phyloP scores from a whole-genome alignment of 371 early-diverging fungal genomes.

The Nematocida minor region DNA sequence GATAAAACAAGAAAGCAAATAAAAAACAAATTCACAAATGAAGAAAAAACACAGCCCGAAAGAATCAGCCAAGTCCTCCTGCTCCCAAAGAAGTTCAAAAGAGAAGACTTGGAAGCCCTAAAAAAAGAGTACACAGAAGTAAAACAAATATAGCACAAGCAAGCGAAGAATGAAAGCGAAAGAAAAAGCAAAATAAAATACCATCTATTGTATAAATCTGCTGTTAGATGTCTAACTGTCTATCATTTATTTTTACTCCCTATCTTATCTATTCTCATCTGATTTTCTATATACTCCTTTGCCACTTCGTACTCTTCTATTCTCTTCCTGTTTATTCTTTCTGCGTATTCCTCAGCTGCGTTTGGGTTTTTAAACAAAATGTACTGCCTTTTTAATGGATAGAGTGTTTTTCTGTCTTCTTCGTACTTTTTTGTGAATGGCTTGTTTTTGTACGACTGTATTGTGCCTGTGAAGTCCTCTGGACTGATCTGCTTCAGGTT shows the following conservation, averaged over 20 bases:
- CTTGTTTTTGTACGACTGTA: conserved; percentile 28
- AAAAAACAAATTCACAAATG: conserved; percentile 60
- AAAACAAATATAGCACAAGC: not conserved
- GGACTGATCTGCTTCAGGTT: conserved; percentile 18
- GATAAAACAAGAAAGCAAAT: conserved; percentile 60
- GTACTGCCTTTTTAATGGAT: conserved; percentile 22
- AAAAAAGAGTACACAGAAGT: conserved; percentile 21
- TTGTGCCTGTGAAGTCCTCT: conserved; percentile 1
- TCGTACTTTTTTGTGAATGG: not conserved
- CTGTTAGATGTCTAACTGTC: too few relatives aligned
- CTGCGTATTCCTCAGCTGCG: not conserved
- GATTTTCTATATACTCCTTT: conserved; percentile 42
- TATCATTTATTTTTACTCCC: not conserved
- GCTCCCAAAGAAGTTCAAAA: not conserved
- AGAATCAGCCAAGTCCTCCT: not conserved
- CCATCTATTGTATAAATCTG: too few relatives aligned
- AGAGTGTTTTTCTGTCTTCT: not conserved
- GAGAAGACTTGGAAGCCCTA: conserved; percentile 12
- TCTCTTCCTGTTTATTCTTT: not conserved
- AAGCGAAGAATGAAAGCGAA: too few relatives aligned
- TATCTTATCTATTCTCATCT: not conserved
- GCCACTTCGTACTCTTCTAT: conserved; percentile 31
- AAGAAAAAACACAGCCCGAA: conserved; percentile 43
- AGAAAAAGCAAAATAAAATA: too few relatives aligned
- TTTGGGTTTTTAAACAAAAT: conserved; percentile 9